Base-by-base conservation (phyloP, 139 green algal species). In the Chlamydomonas asymmetrica region DNA sequence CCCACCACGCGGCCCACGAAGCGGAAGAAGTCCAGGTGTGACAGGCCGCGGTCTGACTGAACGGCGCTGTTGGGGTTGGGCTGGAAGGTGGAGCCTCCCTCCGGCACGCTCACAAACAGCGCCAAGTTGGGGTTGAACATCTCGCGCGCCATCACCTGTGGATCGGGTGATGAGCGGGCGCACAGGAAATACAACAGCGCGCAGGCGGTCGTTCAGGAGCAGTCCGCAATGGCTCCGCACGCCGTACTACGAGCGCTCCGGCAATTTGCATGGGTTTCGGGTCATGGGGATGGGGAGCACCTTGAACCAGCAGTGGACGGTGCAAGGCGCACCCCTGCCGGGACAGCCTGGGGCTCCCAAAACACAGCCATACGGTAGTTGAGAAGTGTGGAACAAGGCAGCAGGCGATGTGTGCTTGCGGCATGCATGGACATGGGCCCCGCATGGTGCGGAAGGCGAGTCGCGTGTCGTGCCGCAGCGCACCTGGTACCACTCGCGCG, bases 1-100 rank as follows among this genome's bases (percentile, higher is more conserved):
- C 88, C 91, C 49, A 95, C 86, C 27, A 96, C 79, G 7, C 90
- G 76, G 5, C 92, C 91, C 41, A 94, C 92, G 64, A 95, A 95
- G 59, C 77, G 75, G 89, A 99, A 99, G 88, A 96, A 99, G 80
- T 95, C 90, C 16, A 99, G 86, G 88, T 99, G 96, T 65, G 92
- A 89, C 67, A 93, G 91, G 64, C 93, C 93, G 7, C 88, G 82
- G 82, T 97, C 93, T 70, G 88, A 92, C 87, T 99, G 92, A 9
- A 98, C 82, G 9, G 92, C 70, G 50, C 78, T 92, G 85, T 97
- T 96, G 63, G 94, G 93, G 88, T 98, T 98, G 77, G 96, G 96
- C 92, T 99, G 96, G 90, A 97, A 99, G 25, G 95, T 98, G 63
- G 88, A 88, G 50, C 92, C 92, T 38, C 88, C 86, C 73, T 97